phyloP scores from a whole-genome alignment of 2,329 filamentous ascomycete species.

The Huntiella bhutanensis region DNA sequence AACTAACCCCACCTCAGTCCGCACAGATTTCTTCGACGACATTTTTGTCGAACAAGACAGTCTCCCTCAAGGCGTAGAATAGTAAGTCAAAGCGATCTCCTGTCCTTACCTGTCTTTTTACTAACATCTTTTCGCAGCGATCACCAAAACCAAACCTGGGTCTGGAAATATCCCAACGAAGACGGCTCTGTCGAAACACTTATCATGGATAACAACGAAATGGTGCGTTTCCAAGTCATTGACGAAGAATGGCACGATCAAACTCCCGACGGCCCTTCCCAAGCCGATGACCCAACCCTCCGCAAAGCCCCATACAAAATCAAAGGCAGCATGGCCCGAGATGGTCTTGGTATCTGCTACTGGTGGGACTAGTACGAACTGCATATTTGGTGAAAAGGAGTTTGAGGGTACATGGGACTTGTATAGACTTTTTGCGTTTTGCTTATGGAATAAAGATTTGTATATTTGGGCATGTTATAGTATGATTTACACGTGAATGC shows the following conservation, averaged over 20 bases:
- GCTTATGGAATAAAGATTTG: too few relatives aligned
- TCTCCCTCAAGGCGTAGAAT: constrained; percentile 57
- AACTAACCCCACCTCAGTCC: constrained; percentile 23
- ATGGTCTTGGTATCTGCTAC: constrained; percentile 41
- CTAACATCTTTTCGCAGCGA: constrained; percentile 30
- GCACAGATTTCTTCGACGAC: constrained; percentile 85
- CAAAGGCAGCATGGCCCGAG: constrained; percentile 42
- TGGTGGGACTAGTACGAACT: constrained; percentile 34
- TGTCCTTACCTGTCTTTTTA: constrained; percentile 14
- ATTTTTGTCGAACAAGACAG: constrained; percentile 62
- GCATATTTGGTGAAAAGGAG: neutral
- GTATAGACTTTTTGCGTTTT: neutral
- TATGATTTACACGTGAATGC: constrained; percentile 4
- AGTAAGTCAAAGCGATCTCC: constrained; percentile 31
- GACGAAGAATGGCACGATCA: constrained; percentile 86
- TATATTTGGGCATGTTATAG: too few relatives aligned
- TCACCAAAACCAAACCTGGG: constrained; percentile 59
- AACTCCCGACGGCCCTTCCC: constrained; percentile 47
- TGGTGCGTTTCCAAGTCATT: constrained; percentile 69
- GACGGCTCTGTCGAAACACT: constrained; percentile 31
- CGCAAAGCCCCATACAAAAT: constrained; percentile 55
- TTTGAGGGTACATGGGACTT: too few relatives aligned
- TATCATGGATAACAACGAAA: constrained; percentile 80
- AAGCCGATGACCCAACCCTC: constrained; percentile 39
- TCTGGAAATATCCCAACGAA: constrained; percentile 55